These are phyloP conservation scores for Plasmopara viticola DNA, from an alignment of 352 stramenopile genomes.

Conservation along the genomic window DNA sequence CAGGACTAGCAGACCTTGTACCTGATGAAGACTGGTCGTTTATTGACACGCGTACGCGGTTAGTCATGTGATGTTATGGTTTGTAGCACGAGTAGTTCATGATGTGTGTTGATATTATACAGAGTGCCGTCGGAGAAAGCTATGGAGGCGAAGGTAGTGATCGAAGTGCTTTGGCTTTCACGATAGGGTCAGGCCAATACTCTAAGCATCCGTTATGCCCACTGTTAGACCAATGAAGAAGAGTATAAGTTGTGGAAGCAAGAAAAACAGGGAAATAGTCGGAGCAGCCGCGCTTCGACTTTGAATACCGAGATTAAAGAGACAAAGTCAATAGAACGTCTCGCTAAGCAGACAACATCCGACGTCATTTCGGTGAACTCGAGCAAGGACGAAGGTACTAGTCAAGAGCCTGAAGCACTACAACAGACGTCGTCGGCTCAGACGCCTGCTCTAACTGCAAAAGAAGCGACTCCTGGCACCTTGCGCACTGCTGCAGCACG, in stretches of 20 bases:
- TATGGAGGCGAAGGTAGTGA: slow-evolving; percentile 62
- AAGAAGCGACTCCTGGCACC: slow-evolving; percentile 22
- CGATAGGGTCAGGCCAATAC: background rate
- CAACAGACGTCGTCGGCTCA: slow-evolving; percentile 10
- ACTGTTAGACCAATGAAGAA: slow-evolving; percentile 54
- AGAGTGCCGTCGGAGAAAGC: slow-evolving; percentile 73
- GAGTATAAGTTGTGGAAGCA: slow-evolving; percentile 68
- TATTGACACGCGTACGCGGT: slow-evolving; percentile 67
- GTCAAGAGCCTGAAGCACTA: slow-evolving; percentile 8
- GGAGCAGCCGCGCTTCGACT: slow-evolving; percentile 1
- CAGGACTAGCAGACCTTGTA: slow-evolving; percentile 53
- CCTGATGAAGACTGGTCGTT: slow-evolving; percentile 83
- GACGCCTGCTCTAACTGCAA: slow-evolving; percentile 26
- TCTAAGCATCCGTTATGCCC: background rate
- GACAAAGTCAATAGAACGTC: slow-evolving; percentile 1
- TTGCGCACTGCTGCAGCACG: slow-evolving; percentile 44
- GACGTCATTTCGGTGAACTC: slow-evolving; percentile 15
- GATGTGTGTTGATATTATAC: slow-evolving; percentile 6
- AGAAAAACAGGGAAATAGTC: slow-evolving; percentile 12
- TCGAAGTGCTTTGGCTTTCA: background rate
- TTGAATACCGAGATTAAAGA: slow-evolving; percentile 4
- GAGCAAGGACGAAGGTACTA: slow-evolving; percentile 13
- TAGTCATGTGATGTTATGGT: background rate
- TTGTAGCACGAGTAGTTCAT: background rate
- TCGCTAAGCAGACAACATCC: slow-evolving; percentile 13